Base-by-base conservation (phyloP, 1,139 yeast species). In the Blastobotrys raffinosifermentans region DNA sequence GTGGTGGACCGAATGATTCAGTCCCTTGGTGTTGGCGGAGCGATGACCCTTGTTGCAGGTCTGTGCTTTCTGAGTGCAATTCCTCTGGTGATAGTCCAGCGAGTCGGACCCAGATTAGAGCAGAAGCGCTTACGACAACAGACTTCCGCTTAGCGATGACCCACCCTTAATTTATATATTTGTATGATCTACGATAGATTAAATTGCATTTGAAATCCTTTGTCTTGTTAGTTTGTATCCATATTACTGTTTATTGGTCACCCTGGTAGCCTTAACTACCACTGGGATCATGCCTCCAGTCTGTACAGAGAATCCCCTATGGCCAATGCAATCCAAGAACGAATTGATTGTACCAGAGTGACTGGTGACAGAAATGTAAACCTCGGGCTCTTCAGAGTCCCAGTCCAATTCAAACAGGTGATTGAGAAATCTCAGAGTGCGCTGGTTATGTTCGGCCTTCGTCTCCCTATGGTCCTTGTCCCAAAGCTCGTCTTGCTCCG, bases 261-360 rank as follows among this genome's bases (percentile, higher is more conserved):
- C n/a, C 22, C 25, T 19, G 18, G 38, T 34, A 4, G 47, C 47
- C 31, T 36, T 37, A 10, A 77, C 69, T 7, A 77, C 69, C 19
- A 77, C 65, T 2, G 83, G 83, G 19, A 78, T 68, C 75, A 77
- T 73, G 3, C 82, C 83, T 1, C 84, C 85, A 0, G 83, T 76
- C 9, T 76, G 69, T 30, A 78, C 67, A n/a, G 75, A 65, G 50
- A 75, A 77, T 33, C 61, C 59, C 37, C 80, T 60, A 51, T 77
- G 84, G 4, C 69, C 70, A 22, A 70, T 52, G 1, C 70, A 80
- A 15, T 70, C 63, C n/a, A 77, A 58, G 30, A 77, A 63, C 23
- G 74, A 64, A 41, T 77, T 59, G 29, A 77, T 75, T 11, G 76
- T 72, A 3, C 82, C 84, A 1, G 81, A 77, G 51, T 78, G 85